These are phyloP conservation scores for Linnemannia zychae DNA, from an alignment of 192 early-diverging fungal genomes.

Conservation along the genomic window DNA sequence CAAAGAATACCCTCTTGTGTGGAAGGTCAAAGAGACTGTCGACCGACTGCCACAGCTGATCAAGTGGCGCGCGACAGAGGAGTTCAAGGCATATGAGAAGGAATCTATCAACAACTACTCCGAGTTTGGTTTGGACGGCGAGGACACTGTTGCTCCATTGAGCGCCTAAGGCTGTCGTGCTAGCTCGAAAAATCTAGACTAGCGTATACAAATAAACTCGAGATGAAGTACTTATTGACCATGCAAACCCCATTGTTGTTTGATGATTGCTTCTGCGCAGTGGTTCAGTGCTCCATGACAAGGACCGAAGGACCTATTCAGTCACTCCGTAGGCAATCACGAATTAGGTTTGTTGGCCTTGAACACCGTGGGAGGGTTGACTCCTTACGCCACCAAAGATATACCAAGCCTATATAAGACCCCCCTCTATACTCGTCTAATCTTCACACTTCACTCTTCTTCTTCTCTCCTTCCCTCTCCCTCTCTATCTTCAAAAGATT, in stretches of 20 bases:
- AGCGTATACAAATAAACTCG: background rate
- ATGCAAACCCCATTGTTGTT: too few relatives aligned
- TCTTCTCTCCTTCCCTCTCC: background rate
- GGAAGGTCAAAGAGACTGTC: slow-evolving; percentile 44
- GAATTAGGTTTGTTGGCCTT: too few relatives aligned
- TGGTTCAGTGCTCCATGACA: too few relatives aligned
- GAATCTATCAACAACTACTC: background rate
- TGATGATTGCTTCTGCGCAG: too few relatives aligned
- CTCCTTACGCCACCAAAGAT: background rate
- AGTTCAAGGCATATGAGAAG: background rate
- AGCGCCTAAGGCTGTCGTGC: background rate
- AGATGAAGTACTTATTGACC: too few relatives aligned
- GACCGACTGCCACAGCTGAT: slow-evolving; percentile 14
- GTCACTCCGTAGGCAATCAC: too few relatives aligned
- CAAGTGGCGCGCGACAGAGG: slow-evolving; percentile 22
- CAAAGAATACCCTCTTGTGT: slow-evolving; percentile 8
- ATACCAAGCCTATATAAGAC: background rate
- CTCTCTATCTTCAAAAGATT: background rate
- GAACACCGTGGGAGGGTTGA: background rate
- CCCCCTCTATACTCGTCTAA: background rate
- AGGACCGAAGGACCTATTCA: too few relatives aligned
- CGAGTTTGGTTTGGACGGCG: background rate
- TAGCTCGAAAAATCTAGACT: background rate
- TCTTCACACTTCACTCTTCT: background rate
- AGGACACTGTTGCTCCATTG: background rate